Conservation (phyloP, 352 stramenopile species). For the Aphanomyces stellatus region DNA sequence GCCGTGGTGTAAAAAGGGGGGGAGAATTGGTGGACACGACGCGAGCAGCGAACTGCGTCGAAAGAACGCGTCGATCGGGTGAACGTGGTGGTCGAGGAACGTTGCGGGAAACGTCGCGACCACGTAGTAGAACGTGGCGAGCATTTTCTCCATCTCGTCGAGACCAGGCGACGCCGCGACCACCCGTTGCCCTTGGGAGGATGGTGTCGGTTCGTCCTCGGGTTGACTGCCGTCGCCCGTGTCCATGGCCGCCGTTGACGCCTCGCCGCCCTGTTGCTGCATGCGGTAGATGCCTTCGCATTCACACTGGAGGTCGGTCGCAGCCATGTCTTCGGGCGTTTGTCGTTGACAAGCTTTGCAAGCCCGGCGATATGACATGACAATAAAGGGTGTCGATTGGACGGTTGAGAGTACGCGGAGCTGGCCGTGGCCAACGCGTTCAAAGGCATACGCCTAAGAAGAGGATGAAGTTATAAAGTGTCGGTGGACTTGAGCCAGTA, state of each 20-base stretch:
- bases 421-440: not conserved
- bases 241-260: not conserved
- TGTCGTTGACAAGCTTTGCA: conserved; percentile 19
- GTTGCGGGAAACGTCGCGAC: not conserved
- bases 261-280: not conserved
- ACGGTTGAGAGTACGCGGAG: not conserved
- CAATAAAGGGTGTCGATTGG: conserved; percentile 10
- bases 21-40: too few species aligned
- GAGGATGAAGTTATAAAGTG: not conserved
- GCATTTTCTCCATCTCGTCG: not conserved
- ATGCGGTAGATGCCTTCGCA: conserved; percentile 20
- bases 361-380: conserved; percentile 19
- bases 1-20: too few species aligned
- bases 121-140: conserved; percentile 10
- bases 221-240: not conserved
- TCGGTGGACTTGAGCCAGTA: not conserved
- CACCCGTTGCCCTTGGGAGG: not conserved
- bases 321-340: conserved; percentile 7
- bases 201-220: not conserved
- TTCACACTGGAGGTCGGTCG: not conserved
- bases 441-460: conserved; percentile 15
- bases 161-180: not conserved
- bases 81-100: not conserved
- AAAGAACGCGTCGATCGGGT: not conserved
- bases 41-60: not conserved